Base-by-base conservation (phyloP, 345 rosid genomes). In the Aquilaria sinensis region DNA sequence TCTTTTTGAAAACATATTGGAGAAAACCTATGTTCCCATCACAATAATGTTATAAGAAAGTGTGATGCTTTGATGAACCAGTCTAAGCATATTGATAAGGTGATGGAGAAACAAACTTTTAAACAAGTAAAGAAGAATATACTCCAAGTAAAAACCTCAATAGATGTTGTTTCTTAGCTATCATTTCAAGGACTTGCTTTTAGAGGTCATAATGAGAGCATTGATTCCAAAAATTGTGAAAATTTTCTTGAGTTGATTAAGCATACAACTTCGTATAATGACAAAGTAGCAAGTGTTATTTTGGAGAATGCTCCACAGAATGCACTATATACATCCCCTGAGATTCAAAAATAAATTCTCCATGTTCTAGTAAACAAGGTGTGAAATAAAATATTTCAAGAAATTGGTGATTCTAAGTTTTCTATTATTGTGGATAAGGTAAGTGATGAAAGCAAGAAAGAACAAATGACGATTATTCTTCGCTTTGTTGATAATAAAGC, bases 261-360 rank as follows among this genome's bases (percentile, higher is more conserved):
- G 31, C 46, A 29, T n/a, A 29, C 34, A 12, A 11, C 31, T 31
- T 50, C 9, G 33, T 51, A 51, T 3, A 62, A 62, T 62, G 57
- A 62, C 1, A 10, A 50, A 15, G 51, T 60, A 37, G 30, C 1
- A 7, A 29, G 43, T n/a, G 33, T 60, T 47, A 11, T 46, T 9
- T 16, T 16, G 23, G 23, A 16, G 23, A 16, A 16, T 16, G 23
- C 23, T 16, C 23, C 23, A 16, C 0, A 60, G 31, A 60, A 60
- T 60, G 53, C 63, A 8, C 46, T 23, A 16, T 60, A 47, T 10
- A 60, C 63, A 60, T 46, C 63, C 2, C 37, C 6, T 3, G 31
- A 2, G 5, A 60, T 60, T 60, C 63, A 60, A 11, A 60, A 60
- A 34, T 2, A 60, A 46, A 60, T 46, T 16, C 23, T 60, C 34